These are phyloP conservation scores for Apiotrichum gamsii DNA, from an alignment of 1,284 basidiomycete genomes.

Conservation along the genomic window DNA sequence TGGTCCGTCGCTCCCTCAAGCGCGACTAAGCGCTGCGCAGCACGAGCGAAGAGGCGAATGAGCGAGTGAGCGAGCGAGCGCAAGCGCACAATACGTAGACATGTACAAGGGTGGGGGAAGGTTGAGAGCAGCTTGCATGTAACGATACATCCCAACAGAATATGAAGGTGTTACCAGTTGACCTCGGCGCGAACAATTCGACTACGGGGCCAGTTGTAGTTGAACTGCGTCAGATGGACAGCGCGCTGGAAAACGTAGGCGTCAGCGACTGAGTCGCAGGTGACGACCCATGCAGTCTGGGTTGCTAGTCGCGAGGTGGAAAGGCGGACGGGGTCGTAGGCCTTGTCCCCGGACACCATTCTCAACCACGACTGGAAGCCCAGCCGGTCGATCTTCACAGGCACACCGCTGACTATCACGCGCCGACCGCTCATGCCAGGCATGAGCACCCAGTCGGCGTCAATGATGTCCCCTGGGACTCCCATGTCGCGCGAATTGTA, in stretches of 20 bases:
- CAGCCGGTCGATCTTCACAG: background rate
- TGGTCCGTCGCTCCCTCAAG: conserved; percentile 42
- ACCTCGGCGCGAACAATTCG: conserved; percentile 23
- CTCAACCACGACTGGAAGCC: too few relatives aligned
- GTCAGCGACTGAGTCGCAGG: conserved; percentile 19
- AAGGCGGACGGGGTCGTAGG: too few relatives aligned
- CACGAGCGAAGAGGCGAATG: background rate
- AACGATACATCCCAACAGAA: conserved; percentile 11
- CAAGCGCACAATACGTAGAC: background rate
- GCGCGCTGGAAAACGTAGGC: too few relatives aligned
- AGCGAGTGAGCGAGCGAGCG: background rate
- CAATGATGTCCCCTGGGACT: background rate
- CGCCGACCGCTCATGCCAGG: conserved; percentile 2
- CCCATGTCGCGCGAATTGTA: too few relatives aligned
- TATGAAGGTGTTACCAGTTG: conserved; percentile 10
- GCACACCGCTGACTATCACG: conserved; percentile 12
- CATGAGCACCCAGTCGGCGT: conserved; percentile 7
- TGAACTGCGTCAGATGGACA: too few relatives aligned
- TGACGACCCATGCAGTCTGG: conserved; percentile 20
- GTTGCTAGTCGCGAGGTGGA: background rate
- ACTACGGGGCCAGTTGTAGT: too few relatives aligned
- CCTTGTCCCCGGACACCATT: too few relatives aligned
- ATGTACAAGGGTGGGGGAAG: conserved; percentile 7
- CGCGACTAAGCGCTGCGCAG: conserved; percentile 43
- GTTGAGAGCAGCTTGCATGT: conserved; percentile 20